phyloP scores from a whole-genome alignment of 2,329 filamentous ascomycete species.

The Plectosphaerella plurivora region DNA sequence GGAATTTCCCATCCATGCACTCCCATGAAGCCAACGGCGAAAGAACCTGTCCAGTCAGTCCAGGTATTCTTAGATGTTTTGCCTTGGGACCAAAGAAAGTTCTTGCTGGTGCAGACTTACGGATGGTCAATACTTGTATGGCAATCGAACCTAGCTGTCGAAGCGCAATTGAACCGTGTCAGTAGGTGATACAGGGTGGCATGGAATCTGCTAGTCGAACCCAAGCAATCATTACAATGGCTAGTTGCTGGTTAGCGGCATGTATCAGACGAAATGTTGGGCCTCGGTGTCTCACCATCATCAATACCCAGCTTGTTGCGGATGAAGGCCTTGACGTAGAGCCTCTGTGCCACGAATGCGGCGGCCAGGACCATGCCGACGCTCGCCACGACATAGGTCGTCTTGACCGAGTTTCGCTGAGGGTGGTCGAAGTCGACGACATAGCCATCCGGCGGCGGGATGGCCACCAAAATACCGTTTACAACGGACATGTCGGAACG shows the following conservation, averaged over 20 bases:
- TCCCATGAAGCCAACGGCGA: not conserved
- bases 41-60: not conserved
- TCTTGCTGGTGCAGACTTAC: not conserved
- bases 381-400: conserved; percentile 15
- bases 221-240: not conserved
- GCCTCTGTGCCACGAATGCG: conserved; percentile 17
- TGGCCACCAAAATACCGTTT: conserved; percentile 7
- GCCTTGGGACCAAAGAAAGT: not conserved
- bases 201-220: not conserved
- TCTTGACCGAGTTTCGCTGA: conserved; percentile 10
- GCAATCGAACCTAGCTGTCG: conserved; percentile 4
- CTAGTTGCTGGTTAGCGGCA: not conserved
- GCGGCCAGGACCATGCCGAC: conserved; percentile 16
- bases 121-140: conserved; percentile 7
- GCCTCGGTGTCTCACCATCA: conserved; percentile 16
- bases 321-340: conserved; percentile 19
- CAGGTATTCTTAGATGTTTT: not conserved
- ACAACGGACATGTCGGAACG: not conserved
- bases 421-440: conserved; percentile 22
- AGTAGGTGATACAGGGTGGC: not conserved
- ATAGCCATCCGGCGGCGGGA: conserved; percentile 21
- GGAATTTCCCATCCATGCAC: conserved; percentile 10
- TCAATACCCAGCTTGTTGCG: conserved; percentile 18
- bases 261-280: not conserved
- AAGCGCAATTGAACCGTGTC: too few relatives aligned